Percentiles rank a stretch among this genome's conserved stretches.
These are phyloP conservation scores for Heterobasidion irregulare DNA, from an alignment of 1,284 basidiomycete species.

Conservation along the genomic window DNA sequence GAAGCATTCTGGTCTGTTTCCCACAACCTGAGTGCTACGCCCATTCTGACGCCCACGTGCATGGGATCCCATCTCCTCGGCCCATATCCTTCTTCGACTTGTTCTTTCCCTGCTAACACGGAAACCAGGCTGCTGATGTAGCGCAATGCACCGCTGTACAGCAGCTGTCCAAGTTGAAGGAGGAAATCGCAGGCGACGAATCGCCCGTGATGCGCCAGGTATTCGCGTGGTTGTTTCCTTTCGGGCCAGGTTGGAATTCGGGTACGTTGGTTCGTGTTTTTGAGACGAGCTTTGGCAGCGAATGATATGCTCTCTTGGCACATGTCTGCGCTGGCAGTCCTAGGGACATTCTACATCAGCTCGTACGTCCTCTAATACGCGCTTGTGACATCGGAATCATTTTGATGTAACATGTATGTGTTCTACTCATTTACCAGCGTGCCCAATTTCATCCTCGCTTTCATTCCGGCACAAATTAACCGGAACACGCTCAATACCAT, in stretches of 20 bases:
- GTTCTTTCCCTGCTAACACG: too few species aligned
- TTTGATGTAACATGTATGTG: background rate
- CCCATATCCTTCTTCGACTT: too few species aligned
- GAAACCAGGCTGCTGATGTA: slow-evolving; percentile 26
- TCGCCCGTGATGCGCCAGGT: slow-evolving; percentile 71
- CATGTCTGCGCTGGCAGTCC: slow-evolving; percentile 35
- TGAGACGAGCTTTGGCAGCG: too few species aligned
- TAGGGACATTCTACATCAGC: slow-evolving; percentile 90
- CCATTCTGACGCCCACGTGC: background rate
- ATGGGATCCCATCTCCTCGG: background rate
- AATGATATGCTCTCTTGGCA: background rate
- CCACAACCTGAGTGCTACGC: background rate
- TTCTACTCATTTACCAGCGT: slow-evolving; percentile 39
- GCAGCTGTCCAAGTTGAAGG: slow-evolving; percentile 51
- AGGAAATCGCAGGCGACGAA: slow-evolving; percentile 47
- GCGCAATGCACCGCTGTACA: slow-evolving; percentile 38
- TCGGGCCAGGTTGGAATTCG: slow-evolving; percentile 82
- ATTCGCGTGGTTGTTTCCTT: slow-evolving; percentile 77
- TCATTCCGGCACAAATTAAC: slow-evolving; percentile 82
- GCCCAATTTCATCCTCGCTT: slow-evolving; percentile 87
- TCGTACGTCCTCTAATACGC: slow-evolving; percentile 47
- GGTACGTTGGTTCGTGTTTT: slow-evolving; percentile 20
- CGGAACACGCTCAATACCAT: slow-evolving; percentile 81
- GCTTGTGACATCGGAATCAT: background rate
- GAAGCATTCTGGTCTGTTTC: background rate